Percentiles rank a stretch among this genome's conserved stretches.
phyloP scores from a whole-genome alignment of 2,329 filamentous ascomycete genomes.

The Elsinoe arachidis region DNA sequence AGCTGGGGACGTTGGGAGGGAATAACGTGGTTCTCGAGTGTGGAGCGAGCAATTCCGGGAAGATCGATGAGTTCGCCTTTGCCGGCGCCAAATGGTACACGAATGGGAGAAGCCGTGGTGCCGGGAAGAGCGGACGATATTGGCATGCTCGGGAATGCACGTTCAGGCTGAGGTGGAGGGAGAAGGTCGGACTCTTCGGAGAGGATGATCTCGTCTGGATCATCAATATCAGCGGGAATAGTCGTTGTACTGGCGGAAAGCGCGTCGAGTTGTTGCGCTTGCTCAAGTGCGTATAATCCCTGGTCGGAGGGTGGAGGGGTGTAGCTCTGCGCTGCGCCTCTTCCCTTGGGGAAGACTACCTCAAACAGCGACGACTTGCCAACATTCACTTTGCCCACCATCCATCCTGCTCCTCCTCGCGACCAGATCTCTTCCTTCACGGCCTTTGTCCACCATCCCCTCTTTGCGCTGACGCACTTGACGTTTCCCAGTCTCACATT shows the following conservation, averaged over 20 bases:
- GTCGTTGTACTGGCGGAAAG: not conserved
- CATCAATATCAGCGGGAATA: not conserved
- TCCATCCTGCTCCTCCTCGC: constrained; percentile 80
- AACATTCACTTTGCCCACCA: constrained; percentile 97
- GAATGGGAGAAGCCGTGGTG: constrained; percentile 90
- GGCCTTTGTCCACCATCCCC: constrained; percentile 82
- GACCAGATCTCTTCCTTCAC: constrained; percentile 80
- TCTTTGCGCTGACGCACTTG: constrained; percentile 73
- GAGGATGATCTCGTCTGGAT: constrained; percentile 18
- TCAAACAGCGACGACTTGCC: constrained; percentile 92
- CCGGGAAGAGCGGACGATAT: constrained; percentile 79
- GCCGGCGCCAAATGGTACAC: constrained; percentile 77
- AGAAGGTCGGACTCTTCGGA: constrained; percentile 44
- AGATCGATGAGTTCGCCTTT: constrained; percentile 89
- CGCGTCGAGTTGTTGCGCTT: not conserved
- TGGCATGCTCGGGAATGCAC: constrained; percentile 73
- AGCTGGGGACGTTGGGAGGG: constrained; percentile 57
- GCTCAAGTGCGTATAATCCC: not conserved
- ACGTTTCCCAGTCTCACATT: constrained; percentile 82
- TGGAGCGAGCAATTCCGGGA: constrained; percentile 69
- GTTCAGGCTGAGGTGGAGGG: constrained; percentile 65
- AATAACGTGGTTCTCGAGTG: constrained; percentile 62
- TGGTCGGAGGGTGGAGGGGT: not conserved
- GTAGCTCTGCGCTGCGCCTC: constrained; percentile 20
- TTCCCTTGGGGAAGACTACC: constrained; percentile 70